Conservation (phyloP, 1,284 basidiomycete species). For the Marasmius tenuissimus region DNA sequence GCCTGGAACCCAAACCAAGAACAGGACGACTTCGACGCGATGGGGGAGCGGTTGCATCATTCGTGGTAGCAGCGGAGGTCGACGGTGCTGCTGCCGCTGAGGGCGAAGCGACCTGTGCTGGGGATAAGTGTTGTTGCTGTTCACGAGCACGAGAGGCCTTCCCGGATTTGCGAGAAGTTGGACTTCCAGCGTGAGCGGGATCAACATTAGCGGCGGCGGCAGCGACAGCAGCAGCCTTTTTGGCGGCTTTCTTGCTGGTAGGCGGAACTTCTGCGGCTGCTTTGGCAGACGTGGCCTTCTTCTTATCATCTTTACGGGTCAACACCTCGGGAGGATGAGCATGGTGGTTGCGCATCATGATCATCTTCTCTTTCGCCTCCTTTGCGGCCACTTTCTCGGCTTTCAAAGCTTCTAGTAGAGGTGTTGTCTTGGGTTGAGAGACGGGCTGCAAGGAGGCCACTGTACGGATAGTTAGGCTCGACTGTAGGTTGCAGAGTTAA, state of each 20-base stretch:
- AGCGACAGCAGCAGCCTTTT: conserved; percentile 35
- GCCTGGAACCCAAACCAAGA: conserved; percentile 57
- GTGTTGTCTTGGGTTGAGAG: conserved; percentile 75
- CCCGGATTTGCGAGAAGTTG: conserved; percentile 17
- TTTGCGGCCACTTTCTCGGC: conserved; percentile 73
- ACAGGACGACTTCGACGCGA: conserved; percentile 52
- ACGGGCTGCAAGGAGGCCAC: conserved; percentile 60
- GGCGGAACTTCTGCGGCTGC: conserved; percentile 13
- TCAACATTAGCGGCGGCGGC: conserved; percentile 13
- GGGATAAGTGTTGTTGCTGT: background rate
- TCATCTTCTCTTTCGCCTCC: conserved; percentile 42
- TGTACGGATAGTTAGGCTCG: conserved; percentile 21
- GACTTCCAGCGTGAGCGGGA: conserved; percentile 13
- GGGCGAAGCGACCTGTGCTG: background rate
- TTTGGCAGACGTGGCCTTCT: conserved; percentile 32
- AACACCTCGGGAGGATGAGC: conserved; percentile 38
- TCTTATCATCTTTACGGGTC: conserved; percentile 56
- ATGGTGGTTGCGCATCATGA: conserved; percentile 64
- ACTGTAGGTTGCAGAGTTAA: background rate
- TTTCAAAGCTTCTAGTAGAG: conserved; percentile 85
- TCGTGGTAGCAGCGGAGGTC: background rate
- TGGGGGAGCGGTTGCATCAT: conserved; percentile 14
- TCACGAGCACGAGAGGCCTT: conserved; percentile 5
- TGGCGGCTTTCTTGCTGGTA: conserved; percentile 41
- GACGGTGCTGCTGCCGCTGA: conserved; percentile 2